Evolutionary conservation across 345 rosid species (phyloP), one percentile per base, ranked within the genome.

Genomic region (Mallotus nudiflorus): DNA sequence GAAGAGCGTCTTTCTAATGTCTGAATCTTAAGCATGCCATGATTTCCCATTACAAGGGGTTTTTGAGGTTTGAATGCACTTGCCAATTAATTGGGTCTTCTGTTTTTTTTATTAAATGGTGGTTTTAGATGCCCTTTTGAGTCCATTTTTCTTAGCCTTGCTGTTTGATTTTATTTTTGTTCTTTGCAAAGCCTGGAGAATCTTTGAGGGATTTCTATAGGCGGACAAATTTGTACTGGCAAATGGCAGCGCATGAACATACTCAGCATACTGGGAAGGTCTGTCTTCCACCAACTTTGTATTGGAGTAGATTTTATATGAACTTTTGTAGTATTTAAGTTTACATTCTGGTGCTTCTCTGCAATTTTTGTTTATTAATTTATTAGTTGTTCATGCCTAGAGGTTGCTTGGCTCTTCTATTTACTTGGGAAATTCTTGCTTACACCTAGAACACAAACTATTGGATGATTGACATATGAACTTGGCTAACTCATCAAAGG

Each of bases 201-300:
- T 78, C 93, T 55, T 86, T 94, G 80, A 90, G 78, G 80, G 97
- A 94, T 78, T 94, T 94, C 86, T 94, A 94, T 67, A 86, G 76
- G 75, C 97, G 97, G 20, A 94, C 98, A 24, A 90, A 76, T 77
- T 56, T 90, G 88, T 94, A 94, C 81, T 91, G 98, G 98, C 98
- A 91, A 84, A 91, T 94, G 97, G 98, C 98, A 24, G 97, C 98
- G 46, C 91, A 94, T 60, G 98, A 94, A 74, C 98, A 94, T 69
- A 91, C 98, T 42, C 96, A 91, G 69, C 98, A 94, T 77, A 94
- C 98, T 11, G 98, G 98, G 72, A 94, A 91, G 98, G 98, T 93
- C 37, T 75, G 84, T 67, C 73, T 27, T 42, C 19, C 51, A 40
- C 7, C 20, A 66, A 49, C 45, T 51, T 24, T 13, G 42, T 48